Conservation (phyloP, 2,329 filamentous ascomycete genomes). For the Pyrenochaeta sp. region DNA sequence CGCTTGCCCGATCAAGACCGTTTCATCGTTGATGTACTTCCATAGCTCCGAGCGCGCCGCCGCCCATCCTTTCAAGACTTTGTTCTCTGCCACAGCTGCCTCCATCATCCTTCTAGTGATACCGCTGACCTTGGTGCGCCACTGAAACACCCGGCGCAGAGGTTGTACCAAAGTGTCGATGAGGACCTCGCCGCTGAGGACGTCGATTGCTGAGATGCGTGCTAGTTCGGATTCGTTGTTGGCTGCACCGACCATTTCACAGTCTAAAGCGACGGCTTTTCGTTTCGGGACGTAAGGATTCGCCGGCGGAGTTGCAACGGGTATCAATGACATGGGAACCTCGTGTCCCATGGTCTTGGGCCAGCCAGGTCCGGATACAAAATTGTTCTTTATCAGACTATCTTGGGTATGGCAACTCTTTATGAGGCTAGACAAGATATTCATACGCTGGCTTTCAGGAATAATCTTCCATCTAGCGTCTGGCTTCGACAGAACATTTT, state of each 20-base stretch:
- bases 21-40: conserved; percentile 52
- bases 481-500: not conserved
- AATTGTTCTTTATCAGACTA: not conserved
- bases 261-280: conserved; percentile 7
- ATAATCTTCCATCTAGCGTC: not conserved
- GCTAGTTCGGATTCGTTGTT: conserved; percentile 36
- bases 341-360: not conserved
- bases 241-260: conserved; percentile 13
- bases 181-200: conserved; percentile 56
- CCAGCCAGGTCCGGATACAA: not conserved
- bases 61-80: conserved; percentile 52
- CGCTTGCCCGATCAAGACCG: conserved; percentile 59
- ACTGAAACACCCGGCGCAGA: conserved; percentile 40
- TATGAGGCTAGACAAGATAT: not conserved
- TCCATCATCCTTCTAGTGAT: conserved; percentile 43
- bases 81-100: conserved; percentile 15
- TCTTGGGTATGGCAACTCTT: not conserved
- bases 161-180: conserved; percentile 55
- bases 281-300: not conserved
- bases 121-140: conserved; percentile 52
- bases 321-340: not conserved
- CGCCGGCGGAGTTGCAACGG: not conserved
- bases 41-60: conserved; percentile 55
- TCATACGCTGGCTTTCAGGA: not conserved
- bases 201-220: conserved; percentile 54